Percentiles rank a stretch among this genome's conserved stretches.
Evolutionary conservation across 192 early-diverging fungal species (phyloP).

Genomic region (Rhizoclosmatium sp.): DNA sequence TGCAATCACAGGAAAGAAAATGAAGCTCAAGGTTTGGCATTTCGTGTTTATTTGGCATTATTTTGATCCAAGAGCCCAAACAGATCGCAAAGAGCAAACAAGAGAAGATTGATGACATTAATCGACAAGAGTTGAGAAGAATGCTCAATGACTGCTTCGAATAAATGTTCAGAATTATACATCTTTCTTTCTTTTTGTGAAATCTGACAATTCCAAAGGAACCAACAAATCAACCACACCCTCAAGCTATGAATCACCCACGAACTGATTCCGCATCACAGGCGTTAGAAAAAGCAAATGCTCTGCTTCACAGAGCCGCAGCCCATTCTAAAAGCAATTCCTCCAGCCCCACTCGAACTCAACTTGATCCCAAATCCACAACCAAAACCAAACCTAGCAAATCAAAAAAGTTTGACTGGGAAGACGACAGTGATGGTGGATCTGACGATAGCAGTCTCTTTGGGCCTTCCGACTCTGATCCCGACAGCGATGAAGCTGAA

Average conservation of each 20-base stretch:
- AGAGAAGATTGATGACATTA: constrained; percentile 33
- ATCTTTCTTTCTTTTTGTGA: background rate
- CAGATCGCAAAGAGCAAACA: constrained; percentile 32
- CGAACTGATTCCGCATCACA: background rate
- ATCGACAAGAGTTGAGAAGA: constrained; percentile 28
- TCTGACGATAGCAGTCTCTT: background rate
- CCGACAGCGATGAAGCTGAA: background rate
- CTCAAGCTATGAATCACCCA: no score
- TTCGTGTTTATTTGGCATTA: constrained; percentile 5
- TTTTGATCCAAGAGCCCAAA: background rate
- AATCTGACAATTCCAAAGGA: background rate
- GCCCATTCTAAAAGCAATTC: background rate
- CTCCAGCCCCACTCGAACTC: constrained; percentile 7
- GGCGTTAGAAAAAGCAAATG: constrained; percentile 15
- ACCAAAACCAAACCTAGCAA: background rate
- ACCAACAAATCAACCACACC: no score
- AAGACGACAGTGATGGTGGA: background rate
- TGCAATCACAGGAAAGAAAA: constrained; percentile 55
- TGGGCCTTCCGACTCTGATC: background rate
- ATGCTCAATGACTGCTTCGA: constrained; percentile 32
- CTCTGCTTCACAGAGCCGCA: constrained; percentile 2
- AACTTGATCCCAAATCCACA: background rate
- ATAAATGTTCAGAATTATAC: background rate
- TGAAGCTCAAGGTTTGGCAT: constrained; percentile 54
- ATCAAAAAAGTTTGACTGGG: constrained; percentile 24